Evolutionary conservation across 805 yeast genomes (phyloP), one percentile per base, ranked within the genome.

Genomic region (Ogataea salicorniae): DNA sequence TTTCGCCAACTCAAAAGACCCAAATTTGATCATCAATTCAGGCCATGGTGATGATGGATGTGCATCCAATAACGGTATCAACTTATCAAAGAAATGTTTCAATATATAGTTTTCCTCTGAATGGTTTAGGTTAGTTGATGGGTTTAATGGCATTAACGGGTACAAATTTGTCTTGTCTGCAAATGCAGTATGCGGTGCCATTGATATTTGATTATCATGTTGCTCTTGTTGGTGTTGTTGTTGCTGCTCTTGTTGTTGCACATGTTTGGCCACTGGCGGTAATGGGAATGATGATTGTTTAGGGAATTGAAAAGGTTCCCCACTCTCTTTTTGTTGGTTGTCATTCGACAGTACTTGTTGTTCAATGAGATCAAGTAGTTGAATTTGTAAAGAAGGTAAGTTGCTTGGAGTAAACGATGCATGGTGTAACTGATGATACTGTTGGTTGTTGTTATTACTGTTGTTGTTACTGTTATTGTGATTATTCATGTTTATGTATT

Each of bases 11-110:
- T 78, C 80, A 52, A 76, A 72, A 54, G 79, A 81, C 53, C 83
- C 79, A 55, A 79, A 79, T 44, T 74, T 72, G 50, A 79, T 63
- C 39, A 81, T 81, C 47, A 79, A 59, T 48, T 77, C 79, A 0
- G 84, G 84, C 83, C 83, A 77, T 3, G 83, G 83, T 1, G 81
- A 68, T 38, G 75, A 74, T 0, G 83, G 84, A 56, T 79, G 83
- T 0, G 81, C 81, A 62, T 79, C 84, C 34, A 79, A 59, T 37
- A 79, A 55, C 1, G 80, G 81, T 6, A 79, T 60, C 35, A 79
- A 63, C 49, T 76, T 73, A 52, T 76, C 74, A 59, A 79, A 79
- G 54, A 78, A 79, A 58, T 79, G 83, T 50, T 72, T 74, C 48
- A 79, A 55, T 71, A 79, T 75, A 68, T 70, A 72, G 47, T 76